Percentiles rank a stretch among this genome's conserved stretches.
Conservation (phyloP, 192 early-diverging fungal species). For the Coemansia reversa region DNA sequence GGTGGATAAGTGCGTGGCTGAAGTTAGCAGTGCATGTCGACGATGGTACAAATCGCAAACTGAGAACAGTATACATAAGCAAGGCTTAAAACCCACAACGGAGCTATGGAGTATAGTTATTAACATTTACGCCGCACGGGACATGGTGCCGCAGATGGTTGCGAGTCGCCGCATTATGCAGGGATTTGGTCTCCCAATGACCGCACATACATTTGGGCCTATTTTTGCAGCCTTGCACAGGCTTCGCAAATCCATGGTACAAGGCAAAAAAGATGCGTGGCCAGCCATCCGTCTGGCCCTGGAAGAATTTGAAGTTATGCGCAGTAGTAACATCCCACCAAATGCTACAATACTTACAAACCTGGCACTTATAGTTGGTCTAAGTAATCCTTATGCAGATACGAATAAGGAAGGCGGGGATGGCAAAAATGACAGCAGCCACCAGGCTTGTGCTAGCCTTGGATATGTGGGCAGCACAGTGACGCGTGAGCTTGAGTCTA, state of each 20-base stretch:
- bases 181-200: constrained; percentile 23
- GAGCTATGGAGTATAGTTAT: constrained; percentile 42
- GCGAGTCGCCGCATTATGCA: constrained; percentile 24
- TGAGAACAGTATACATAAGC: background rate
- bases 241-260: constrained; percentile 13
- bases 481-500: constrained; percentile 24
- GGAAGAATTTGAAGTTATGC: constrained; percentile 39
- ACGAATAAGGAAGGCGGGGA: background rate
- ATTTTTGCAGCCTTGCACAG: constrained; percentile 44
- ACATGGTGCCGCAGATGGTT: constrained; percentile 43
- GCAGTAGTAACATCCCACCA: constrained; percentile 5
- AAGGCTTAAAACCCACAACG: constrained; percentile 20
- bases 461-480: constrained; percentile 9
- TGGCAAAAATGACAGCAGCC: background rate
- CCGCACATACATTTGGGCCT: constrained; percentile 26
- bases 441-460: background rate
- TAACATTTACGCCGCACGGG: constrained; percentile 32
- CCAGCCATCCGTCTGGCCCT: constrained; percentile 23
- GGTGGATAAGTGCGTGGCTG: constrained; percentile 30
- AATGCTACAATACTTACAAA: constrained; percentile 42
- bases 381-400: constrained; percentile 16
- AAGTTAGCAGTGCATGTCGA: constrained; percentile 16
- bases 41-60: constrained; percentile 18
- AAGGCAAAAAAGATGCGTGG: constrained; percentile 18
- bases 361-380: constrained; percentile 35